A percentile compares a stretch with the other conserved stretches of the same genome.
Conservation (phyloP, 345 rosid species). For the Euphorbia peplus region DNA sequence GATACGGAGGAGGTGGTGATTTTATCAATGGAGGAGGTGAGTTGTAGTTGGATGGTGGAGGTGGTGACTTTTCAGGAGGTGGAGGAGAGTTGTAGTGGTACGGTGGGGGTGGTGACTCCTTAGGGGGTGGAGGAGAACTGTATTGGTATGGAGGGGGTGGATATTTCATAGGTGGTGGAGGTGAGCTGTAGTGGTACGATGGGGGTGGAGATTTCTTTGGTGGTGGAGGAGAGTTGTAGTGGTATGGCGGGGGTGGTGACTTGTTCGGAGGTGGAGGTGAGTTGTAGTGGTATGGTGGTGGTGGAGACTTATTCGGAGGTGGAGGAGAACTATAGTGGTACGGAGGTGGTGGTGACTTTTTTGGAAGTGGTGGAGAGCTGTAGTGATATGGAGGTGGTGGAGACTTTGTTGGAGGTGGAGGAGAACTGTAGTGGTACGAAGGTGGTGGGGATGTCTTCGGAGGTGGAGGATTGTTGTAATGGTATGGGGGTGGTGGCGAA, state of each 20-base stretch:
- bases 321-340: constrained; percentile 21
- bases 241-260: too few relatives aligned
- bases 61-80: too few relatives aligned
- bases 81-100: too few relatives aligned
- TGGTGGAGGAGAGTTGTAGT: too few relatives aligned
- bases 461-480: constrained; percentile 7
- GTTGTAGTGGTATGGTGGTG: constrained; percentile 13
- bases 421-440: constrained; percentile 1
- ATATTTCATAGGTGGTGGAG: constrained; percentile 6
- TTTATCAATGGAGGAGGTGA: too few relatives aligned
- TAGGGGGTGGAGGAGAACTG: background rate
- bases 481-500: background rate
- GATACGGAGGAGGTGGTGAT: constrained; percentile 1
- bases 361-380: too few relatives aligned
- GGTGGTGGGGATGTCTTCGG: background rate
- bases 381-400: too few relatives aligned
- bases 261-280: constrained; percentile 14
- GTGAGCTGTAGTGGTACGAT: background rate
- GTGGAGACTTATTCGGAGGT: constrained; percentile 7
- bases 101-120: background rate
- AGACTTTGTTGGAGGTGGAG: constrained; percentile 26
- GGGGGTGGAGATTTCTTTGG: background rate
- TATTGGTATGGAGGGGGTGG: constrained; percentile 15
- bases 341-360: constrained; percentile 15
- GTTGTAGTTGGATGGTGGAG: too few relatives aligned